These are phyloP conservation scores for Phytophthora cactorum DNA, from an alignment of 352 stramenopile genomes.

Conservation along the genomic window DNA sequence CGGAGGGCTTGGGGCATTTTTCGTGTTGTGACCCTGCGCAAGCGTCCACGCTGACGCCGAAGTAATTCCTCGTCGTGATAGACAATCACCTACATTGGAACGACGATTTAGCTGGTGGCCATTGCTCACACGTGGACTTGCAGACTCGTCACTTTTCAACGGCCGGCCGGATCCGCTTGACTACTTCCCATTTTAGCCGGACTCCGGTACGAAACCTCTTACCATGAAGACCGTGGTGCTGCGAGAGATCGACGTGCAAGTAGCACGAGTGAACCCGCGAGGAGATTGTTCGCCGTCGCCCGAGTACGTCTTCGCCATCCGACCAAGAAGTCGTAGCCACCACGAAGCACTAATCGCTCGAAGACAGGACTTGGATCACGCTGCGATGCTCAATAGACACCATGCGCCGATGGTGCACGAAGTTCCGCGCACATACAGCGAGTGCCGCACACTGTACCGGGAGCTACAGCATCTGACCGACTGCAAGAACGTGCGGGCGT, in stretches of 20 bases:
- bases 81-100: constrained; percentile 12
- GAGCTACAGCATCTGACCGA: constrained; percentile 49
- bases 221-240: constrained; percentile 50
- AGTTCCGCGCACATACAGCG: constrained; percentile 56
- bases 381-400: constrained; percentile 16
- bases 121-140: not conserved
- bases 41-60: not conserved
- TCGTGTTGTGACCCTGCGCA: not conserved
- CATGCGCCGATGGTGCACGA: constrained; percentile 43
- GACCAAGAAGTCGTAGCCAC: constrained; percentile 21
- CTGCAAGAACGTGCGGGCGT: constrained; percentile 45
- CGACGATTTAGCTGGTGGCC: not conserved
- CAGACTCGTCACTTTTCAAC: too few relatives aligned
- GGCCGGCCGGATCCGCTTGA: not conserved
- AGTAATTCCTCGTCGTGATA: constrained; percentile 1
- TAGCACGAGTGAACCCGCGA: constrained; percentile 44
- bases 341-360: constrained; percentile 8
- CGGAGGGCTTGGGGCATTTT: not conserved
- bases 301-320: constrained; percentile 62
- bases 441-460: constrained; percentile 57
- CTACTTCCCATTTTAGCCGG: constrained; percentile 19
- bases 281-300: constrained; percentile 26
- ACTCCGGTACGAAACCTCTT: constrained; percentile 11
- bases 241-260: constrained; percentile 56
- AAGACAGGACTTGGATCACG: constrained; percentile 37